Conservation (phyloP, 805 yeast genomes). For the Teunomyces stri region DNA sequence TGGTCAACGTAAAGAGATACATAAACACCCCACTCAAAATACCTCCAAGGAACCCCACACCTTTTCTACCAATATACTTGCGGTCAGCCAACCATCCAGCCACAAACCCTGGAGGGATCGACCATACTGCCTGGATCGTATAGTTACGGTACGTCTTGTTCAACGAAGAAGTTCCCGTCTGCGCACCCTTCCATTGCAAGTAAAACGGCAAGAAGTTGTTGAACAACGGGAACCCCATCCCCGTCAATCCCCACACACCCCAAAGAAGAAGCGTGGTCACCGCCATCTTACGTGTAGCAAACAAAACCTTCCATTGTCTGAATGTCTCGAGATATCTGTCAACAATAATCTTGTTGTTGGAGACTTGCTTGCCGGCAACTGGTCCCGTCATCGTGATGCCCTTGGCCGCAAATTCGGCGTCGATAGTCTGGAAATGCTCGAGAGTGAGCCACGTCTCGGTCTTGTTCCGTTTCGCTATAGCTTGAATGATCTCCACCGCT, state of each 20-base stretch:
- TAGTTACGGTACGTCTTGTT: slow-evolving; percentile 3
- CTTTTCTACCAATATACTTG: slow-evolving; percentile 3
- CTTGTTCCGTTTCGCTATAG: slow-evolving; percentile 1
- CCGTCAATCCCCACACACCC: slow-evolving; percentile 1
- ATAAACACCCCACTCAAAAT: slow-evolving; percentile 1
- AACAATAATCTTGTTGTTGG: background rate
- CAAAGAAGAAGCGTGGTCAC: slow-evolving; percentile 3
- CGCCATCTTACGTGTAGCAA: slow-evolving; percentile 1
- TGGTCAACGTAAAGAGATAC: slow-evolving; percentile 3
- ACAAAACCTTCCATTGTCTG: slow-evolving; percentile 3
- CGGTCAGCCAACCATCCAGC: slow-evolving; percentile 4
- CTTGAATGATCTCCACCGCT: slow-evolving; percentile 1
- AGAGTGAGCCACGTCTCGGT: background rate
- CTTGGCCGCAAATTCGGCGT: slow-evolving; percentile 1
- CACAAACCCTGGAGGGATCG: slow-evolving; percentile 3
- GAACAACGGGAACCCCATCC: slow-evolving; percentile 4
- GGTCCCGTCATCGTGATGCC: slow-evolving; percentile 1
- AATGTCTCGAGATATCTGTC: slow-evolving; percentile 1
- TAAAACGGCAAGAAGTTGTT: slow-evolving; percentile 5
- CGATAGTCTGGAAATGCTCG: background rate
- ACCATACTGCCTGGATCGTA: slow-evolving; percentile 4
- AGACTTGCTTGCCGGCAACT: background rate
- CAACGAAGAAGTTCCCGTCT: background rate
- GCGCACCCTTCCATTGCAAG: slow-evolving; percentile 6
- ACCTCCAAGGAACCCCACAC: slow-evolving; percentile 5